Percentiles rank a stretch among this genome's conserved stretches.
phyloP scores from a whole-genome alignment of 495 filamentous ascomycete genomes.

The Lophiotrema nucula region DNA sequence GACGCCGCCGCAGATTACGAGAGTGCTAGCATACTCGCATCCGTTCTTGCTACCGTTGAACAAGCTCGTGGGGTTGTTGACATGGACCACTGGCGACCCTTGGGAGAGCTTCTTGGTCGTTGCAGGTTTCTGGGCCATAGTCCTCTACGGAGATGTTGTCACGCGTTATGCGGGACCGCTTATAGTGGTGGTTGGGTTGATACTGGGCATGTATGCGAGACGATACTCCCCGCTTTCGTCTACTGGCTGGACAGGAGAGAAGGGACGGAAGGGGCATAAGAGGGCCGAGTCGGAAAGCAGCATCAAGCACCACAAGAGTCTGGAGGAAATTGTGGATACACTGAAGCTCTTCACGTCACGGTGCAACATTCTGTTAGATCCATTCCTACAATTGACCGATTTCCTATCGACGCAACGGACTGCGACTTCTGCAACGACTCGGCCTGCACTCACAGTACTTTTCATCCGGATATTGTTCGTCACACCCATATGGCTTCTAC shows the following conservation, averaged over 20 bases:
- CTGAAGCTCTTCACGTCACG: constrained; percentile 82
- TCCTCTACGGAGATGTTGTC: constrained; percentile 80
- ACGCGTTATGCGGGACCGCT: constrained; percentile 80
- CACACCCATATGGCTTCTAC: constrained; percentile 79
- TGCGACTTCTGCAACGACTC: constrained; percentile 85
- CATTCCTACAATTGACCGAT: constrained; percentile 81
- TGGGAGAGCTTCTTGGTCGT: constrained; percentile 96
- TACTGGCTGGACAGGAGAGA: constrained; percentile 68
- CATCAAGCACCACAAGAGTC: constrained; percentile 73
- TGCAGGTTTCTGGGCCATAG: constrained; percentile 76
- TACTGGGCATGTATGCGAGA: constrained; percentile 88
- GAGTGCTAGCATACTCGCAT: constrained; percentile 89
- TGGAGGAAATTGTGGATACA: constrained; percentile 96
- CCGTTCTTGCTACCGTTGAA: constrained; percentile 88
- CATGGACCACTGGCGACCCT: constrained; percentile 88
- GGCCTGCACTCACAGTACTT: constrained; percentile 84
- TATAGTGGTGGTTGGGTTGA: constrained; percentile 71
- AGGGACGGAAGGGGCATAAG: constrained; percentile 52
- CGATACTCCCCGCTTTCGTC: constrained; percentile 88
- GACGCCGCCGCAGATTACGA: constrained; percentile 89
- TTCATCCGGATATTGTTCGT: constrained; percentile 86
- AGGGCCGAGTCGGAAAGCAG: constrained; percentile 59
- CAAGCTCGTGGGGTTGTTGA: constrained; percentile 74
- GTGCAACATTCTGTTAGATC: constrained; percentile 89
- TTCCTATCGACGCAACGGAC: constrained; percentile 90